Evolutionary conservation across 176 grass and related monocot species (phyloP), one percentile per base, ranked within the genome.

Genomic region (Rhipidocladum racemiflorum): DNA sequence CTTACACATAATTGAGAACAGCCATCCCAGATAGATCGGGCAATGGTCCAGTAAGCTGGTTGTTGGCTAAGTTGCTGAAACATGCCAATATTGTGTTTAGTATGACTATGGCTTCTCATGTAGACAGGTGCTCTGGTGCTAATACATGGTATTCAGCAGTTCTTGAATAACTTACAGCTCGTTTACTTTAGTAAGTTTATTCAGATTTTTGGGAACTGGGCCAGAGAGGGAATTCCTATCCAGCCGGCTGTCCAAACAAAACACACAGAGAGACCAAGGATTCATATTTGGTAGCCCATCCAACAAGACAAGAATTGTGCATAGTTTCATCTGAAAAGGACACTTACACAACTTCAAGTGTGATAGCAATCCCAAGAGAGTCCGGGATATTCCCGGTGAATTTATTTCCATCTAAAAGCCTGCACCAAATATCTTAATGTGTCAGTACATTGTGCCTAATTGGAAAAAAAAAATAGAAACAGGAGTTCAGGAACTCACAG

Each of bases 41-140:
- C 72, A 99, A 50, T 25, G 30, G 65, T 79, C 96, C 96, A 1
- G 71, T 95, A 64, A 99, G 79, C 71, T 83, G 80, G 64, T 99
- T 99, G 68, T 99, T 93, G 73, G 93, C 93, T 65, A 99, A 86
- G 76, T 95, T 93, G 49, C 96, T 99, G 90, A 77, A 91, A 80
- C 51, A 61, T 45, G 67, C 34, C 1, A 46, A 70, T 18, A 55
- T 16, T 16, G 5, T 75, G 61, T 54, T 84, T 36, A 86, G 29
- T 40, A 66, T 84, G 61, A 65, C 24, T 49, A 42, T 59, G 65
- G 66, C 32, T 70, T 83, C 43, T 25, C 9, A 4, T 51, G 20
- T 51, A 51, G 17, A 40, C 30, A 75, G 12, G 9, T 72, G 42
- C 42, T 44, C 16, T 32, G 23, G 17, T 36, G 17, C 15, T 20